Evolutionary conservation across 192 early-diverging fungal genomes (phyloP).

Genomic region (Ambispora gerdemannii): DNA sequence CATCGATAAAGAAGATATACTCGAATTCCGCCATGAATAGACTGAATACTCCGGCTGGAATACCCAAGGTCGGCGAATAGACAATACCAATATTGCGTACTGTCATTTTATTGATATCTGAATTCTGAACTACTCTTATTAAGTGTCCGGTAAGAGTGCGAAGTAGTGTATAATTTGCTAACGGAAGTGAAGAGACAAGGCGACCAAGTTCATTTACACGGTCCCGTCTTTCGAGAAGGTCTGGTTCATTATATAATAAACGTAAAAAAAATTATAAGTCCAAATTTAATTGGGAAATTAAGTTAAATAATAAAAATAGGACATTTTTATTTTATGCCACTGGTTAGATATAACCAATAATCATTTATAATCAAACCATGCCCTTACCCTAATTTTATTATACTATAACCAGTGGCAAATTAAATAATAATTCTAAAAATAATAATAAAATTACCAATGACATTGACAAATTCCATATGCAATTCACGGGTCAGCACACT

Average conservation of each 20-base stretch:
- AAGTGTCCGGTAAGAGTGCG: constrained; percentile 86
- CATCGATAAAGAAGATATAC: constrained; percentile 75
- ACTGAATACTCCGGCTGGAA: constrained; percentile 91
- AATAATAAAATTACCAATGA: constrained; percentile 57
- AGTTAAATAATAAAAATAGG: background rate
- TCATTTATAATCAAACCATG: no score
- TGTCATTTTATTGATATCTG: constrained; percentile 90
- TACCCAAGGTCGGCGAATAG: constrained; percentile 90
- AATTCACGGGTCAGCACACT: constrained; percentile 88
- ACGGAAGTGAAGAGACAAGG: constrained; percentile 73
- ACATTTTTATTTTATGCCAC: no score
- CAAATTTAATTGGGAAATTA: constrained; percentile 1
- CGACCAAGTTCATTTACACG: constrained; percentile 79
- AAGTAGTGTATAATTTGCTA: constrained; percentile 88
- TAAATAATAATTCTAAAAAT: no score
- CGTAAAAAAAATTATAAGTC: background rate
- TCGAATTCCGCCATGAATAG: constrained; percentile 89
- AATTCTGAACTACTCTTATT: constrained; percentile 80
- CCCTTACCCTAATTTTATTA: no score
- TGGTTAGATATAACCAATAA: no score
- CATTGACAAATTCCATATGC: constrained; percentile 77
- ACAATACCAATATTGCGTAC: constrained; percentile 94
- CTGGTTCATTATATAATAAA: no score
- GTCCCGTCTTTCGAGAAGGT: constrained; percentile 75
- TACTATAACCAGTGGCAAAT: no score